Conservation (phyloP, 805 yeast genomes). For the Wilhelminamyces savonicus region DNA sequence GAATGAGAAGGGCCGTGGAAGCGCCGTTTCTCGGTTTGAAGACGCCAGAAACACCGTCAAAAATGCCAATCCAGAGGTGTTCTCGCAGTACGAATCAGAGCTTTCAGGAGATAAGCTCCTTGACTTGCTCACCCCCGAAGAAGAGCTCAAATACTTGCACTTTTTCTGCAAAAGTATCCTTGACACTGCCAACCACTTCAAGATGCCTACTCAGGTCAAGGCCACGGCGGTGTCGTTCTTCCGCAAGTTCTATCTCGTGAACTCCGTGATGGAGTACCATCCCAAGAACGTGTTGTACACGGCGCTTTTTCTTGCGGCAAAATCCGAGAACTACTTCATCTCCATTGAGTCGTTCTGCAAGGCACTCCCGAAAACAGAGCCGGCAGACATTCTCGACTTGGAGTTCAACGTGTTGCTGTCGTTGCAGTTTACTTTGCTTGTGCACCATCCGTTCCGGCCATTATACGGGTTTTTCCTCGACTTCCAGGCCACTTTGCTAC, state of each 20-base stretch:
- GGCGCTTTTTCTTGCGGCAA: constrained; percentile 85
- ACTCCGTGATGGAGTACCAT: constrained; percentile 81
- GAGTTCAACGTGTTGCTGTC: constrained; percentile 76
- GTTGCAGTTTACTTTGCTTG: constrained; percentile 70
- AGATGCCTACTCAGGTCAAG: constrained; percentile 81
- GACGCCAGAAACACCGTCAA: constrained; percentile 11
- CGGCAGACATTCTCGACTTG: constrained; percentile 61
- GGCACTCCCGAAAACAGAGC: constrained; percentile 61
- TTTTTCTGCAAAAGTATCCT: constrained; percentile 70
- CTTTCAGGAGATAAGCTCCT: constrained; percentile 25
- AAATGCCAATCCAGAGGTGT: constrained; percentile 20
- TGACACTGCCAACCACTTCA: constrained; percentile 64
- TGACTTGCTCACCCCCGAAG: constrained; percentile 53
- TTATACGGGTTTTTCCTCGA: constrained; percentile 94
- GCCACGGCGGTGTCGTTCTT: constrained; percentile 84
- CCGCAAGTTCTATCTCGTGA: constrained; percentile 69
- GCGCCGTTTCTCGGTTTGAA: constrained; percentile 27
- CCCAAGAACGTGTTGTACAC: constrained; percentile 71
- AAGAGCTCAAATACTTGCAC: constrained; percentile 61
- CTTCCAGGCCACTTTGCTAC: constrained; percentile 53
- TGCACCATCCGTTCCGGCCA: constrained; percentile 85
- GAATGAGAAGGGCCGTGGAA: constrained; percentile 47
- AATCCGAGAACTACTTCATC: constrained; percentile 85
- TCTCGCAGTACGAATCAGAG: constrained; percentile 20
- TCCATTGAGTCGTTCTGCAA: constrained; percentile 75